A percentile compares a stretch with the other conserved stretches of the same genome.
Evolutionary conservation across 164 flowering plant species (phyloP).

Genomic region (Warburgia ugandensis): DNA sequence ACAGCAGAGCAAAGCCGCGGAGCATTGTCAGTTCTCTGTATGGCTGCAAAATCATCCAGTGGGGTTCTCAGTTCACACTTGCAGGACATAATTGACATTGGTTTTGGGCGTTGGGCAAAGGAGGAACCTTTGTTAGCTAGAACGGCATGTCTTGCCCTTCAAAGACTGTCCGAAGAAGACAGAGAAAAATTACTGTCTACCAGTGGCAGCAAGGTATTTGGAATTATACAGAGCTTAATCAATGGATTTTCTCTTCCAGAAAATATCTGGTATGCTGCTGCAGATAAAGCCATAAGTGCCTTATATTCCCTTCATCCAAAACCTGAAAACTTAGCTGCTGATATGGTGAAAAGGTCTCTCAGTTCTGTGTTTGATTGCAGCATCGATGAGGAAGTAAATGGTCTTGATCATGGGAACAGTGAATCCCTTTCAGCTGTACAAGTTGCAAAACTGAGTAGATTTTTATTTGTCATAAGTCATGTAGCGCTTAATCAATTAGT

Average conservation of each 20-base stretch:
- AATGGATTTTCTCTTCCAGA: conserved; percentile 73
- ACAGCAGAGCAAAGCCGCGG: conserved; percentile 94
- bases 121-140: conserved; percentile 90
- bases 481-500: conserved; percentile 83
- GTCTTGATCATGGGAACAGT: conserved; percentile 17
- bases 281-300: conserved; percentile 78
- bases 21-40: conserved; percentile 85
- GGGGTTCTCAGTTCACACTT: conserved; percentile 64
- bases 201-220: conserved; percentile 63
- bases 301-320: conserved; percentile 77
- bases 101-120: conserved; percentile 98
- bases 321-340: conserved; percentile 77
- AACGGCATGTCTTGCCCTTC: conserved; percentile 83
- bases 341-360: conserved; percentile 57
- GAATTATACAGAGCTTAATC: conserved; percentile 59
- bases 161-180: conserved; percentile 77
- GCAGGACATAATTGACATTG: conserved; percentile 89
- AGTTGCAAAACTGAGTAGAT: conserved; percentile 70
- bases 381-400: conserved; percentile 34
- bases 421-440: conserved; percentile 40
- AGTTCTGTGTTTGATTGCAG: conserved; percentile 42
- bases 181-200: conserved; percentile 52
- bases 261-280: conserved; percentile 83
- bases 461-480: conserved; percentile 68
- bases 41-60: conserved; percentile 84